Evolutionary conservation across 306 rosid genomes (phyloP), one percentile per base, ranked within the genome.

Genomic region (Gillenia trifoliata): DNA sequence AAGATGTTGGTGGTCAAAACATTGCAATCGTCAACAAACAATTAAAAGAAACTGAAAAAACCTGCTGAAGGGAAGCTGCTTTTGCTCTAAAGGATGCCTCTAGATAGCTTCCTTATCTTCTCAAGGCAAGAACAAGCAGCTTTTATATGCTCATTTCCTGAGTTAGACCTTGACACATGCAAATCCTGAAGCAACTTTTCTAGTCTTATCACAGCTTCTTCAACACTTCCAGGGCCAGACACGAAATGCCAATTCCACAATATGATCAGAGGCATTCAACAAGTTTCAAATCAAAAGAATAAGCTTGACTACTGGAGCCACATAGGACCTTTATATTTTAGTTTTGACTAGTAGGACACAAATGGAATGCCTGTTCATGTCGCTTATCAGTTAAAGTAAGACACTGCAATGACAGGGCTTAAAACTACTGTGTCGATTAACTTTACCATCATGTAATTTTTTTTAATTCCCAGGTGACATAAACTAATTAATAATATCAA

Each of bases 61-160:
- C 99, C 90, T 86, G 92, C 74, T 82, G 91, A 75, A 95, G 93
- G 69, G 88, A 90, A 68, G 88, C 98, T 64, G 97, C 96, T 85
- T 92, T 95, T 62, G 99, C 96, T 83, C 97, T 86, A 72, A 92
- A 95, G 67, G 99, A 95, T 80, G 92, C 98, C 89, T 82, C 99
- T 75, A 95, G 79, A 85, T 28, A 92, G 99, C 82, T 87, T 95
- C 78, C 99, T 83, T 81, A 95, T 90, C 82, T 89, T 92, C 80
- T 95, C 97, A 82, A 95, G 93, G 89, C 92, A 97, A 29, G 99
- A 90, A 84, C 99, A 95, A 75, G 99, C 98, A 57, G 97, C 99
- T 88, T 95, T 85, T 76, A 95, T 77, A 81, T 95, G 93, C 89
- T 95, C 98, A 84, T 89, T 95, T 77, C 97, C 98, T 68, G 96